Base-by-base conservation (phyloP, 176 grass and related monocot genomes). In the Cenchrus purpureus region DNA sequence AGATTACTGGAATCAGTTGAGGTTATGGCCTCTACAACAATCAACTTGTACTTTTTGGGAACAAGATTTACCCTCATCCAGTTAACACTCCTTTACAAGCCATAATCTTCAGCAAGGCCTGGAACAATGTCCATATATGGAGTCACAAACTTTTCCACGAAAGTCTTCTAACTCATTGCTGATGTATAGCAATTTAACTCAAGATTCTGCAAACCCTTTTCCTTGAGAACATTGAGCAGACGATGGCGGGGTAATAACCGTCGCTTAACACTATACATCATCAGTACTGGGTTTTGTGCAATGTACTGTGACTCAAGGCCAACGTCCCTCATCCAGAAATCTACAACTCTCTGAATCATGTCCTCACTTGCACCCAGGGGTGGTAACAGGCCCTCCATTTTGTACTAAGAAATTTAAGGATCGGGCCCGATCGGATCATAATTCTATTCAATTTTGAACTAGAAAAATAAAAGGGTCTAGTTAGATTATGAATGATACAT, bases 171-270 rank as follows among this genome's bases (percentile, higher is more conserved):
- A 16, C 32, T 7, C 3, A 86, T 10, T 17, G 4, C 0, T 0
- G 76, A 34, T 12, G n/a, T 52, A 71, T 68, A 86, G 68, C 53
- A 95, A 31, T 82, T 73, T 17, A 52, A 49, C 19, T 70, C 49
- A 20, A 12, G 43, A 31, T 88, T 51, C 15, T 25, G 43, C 37
- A 90, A 73, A 7, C 78, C 32, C 29, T 83, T 87, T 1, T 13
- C 22, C 52, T 75, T 84, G 53, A 95, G 82, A 66, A 68, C 8
- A 32, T 83, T 79, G 56, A 92, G 12, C 70, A 95, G 58, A 65
- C 37, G 46, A n/a, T 83, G 17, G 7, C 90, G 54, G 8, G 90
- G 90, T 16, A 95, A 60, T 44, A 95, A 53, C 74, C 87, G 74
- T 17, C 17, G 55, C 55, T 57, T 17, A 57, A 57, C 5, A 1